These are phyloP conservation scores for Escallonia herrerae DNA, from an alignment of 129 eudicot genomes.

Conservation along the genomic window DNA sequence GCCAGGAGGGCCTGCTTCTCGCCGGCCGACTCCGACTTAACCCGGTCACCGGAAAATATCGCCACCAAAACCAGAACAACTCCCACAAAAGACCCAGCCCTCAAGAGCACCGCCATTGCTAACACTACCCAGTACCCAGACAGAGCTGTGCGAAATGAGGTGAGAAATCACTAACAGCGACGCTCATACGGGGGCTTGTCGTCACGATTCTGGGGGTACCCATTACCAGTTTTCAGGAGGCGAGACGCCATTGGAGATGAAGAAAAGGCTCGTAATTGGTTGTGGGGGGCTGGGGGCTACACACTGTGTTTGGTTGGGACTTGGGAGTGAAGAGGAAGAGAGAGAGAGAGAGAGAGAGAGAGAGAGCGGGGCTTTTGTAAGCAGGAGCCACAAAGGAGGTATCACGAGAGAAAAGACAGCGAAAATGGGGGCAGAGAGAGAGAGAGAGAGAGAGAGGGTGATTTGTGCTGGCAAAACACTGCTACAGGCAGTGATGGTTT, in stretches of 20 bases:
- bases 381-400: background rate
- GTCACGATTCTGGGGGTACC: too few relatives aligned
- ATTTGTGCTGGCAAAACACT: background rate
- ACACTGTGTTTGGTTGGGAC: too few relatives aligned
- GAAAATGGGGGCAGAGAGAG: background rate
- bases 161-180: too few relatives aligned
- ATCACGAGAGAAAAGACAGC: background rate
- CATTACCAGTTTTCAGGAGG: too few relatives aligned
- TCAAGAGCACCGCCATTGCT: background rate
- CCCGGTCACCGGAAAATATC: conserved; percentile 9
- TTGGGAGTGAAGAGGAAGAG: background rate
- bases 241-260: too few relatives aligned
- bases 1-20: conserved; percentile 71
- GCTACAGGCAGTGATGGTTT: too few relatives aligned
- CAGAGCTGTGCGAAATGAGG: too few relatives aligned
- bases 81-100: background rate
- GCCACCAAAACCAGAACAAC: background rate
- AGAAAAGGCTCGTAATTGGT: too few relatives aligned
- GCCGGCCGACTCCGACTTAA: conserved; percentile 55
- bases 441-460: background rate
- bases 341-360: conserved; percentile 3
- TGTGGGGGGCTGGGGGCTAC: too few relatives aligned
- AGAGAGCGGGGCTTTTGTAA: background rate
- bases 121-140: too few relatives aligned
- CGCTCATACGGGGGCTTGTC: too few relatives aligned